Conservation (phyloP, 257 asterid genomes). For the Echites panduratus region DNA sequence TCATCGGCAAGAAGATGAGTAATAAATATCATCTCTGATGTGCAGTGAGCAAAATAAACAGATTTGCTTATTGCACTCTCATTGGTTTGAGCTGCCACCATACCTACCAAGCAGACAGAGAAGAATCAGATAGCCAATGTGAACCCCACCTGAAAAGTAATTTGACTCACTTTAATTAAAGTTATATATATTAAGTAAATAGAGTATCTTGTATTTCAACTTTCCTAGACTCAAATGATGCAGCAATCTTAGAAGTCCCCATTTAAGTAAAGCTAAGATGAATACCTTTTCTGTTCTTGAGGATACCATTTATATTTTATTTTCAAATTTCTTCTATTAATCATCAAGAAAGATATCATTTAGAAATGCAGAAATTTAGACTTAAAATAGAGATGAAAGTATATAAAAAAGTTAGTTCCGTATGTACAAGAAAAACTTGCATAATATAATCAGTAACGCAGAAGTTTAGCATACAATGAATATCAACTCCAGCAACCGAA, state of each 20-base stretch:
- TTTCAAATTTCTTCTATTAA: background rate
- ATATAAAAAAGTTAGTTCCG: background rate
- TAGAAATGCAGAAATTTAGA: no score
- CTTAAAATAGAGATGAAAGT: conserved; percentile 35
- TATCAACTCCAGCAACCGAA: background rate
- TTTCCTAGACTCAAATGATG: no score
- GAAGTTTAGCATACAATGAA: background rate
- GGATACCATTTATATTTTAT: background rate
- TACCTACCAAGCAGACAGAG: conserved; percentile 16
- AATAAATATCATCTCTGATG: no score
- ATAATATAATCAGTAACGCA: background rate
- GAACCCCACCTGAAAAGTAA: no score
- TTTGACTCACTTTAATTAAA: no score
- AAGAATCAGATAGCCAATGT: no score
- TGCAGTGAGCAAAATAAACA: conserved; percentile 64
- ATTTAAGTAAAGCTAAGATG: background rate
- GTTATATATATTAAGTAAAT: no score
- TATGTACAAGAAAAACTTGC: background rate
- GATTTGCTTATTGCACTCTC: conserved; percentile 93
- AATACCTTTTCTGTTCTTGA: background rate
- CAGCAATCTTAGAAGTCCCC: background rate
- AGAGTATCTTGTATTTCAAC: no score
- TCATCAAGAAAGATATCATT: no score
- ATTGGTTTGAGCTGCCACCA: conserved; percentile 88
- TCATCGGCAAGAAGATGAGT: conserved; percentile 76